Evolutionary conservation across 2,329 filamentous ascomycete species (phyloP), one percentile per base, ranked within the genome.

Genomic region (Lasiodiplodia hormozganensis): DNA sequence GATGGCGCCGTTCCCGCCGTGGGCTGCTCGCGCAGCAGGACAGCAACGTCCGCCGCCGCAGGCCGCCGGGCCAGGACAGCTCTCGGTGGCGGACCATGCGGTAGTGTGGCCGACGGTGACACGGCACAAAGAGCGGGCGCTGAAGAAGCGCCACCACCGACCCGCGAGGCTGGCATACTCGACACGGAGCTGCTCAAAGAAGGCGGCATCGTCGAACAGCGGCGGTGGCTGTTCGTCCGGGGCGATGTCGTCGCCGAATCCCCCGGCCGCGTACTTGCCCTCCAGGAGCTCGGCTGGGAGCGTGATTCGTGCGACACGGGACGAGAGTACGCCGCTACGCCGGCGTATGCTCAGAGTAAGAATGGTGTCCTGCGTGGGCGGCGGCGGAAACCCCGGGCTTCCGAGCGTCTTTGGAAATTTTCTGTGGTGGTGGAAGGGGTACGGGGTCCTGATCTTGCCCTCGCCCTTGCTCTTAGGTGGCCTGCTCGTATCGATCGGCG

Each of bases 71-170:
- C 49, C 23, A 21, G 31, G 60, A 14, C 60, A 64, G 60, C 43
- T 52, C 47, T 64, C 60, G 60, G 60, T 52, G 43, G 60, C 31
- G 12, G 60, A 64, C 60, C 60, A 64, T 25, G 60, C 43, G 14
- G 43, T 64, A n/a, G 60, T 52, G 47, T 64, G 60, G 60, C 60
- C 49, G 57, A 69, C 31, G 16, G 65, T 68, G 34, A 69, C 68
- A 12, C 65, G 54, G 14, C 36, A 18, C 14, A 69, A 57, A 21
- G 47, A 28, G 28, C 68, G 68, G 18, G 68, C 68, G 23, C 47
- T 56, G 68, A 69, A 69, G 54, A 56, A 56, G 23, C 65, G 68
- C 52, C 52, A 60, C 56, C 54, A 68, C 6, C 47, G 64, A 16
- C 68, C 68, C 6, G 65, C 52, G 25, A 69, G 65, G 6, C 34